Evolutionary conservation across 305 asterid genomes (phyloP).

Genomic region (Petunia hybrid): DNA sequence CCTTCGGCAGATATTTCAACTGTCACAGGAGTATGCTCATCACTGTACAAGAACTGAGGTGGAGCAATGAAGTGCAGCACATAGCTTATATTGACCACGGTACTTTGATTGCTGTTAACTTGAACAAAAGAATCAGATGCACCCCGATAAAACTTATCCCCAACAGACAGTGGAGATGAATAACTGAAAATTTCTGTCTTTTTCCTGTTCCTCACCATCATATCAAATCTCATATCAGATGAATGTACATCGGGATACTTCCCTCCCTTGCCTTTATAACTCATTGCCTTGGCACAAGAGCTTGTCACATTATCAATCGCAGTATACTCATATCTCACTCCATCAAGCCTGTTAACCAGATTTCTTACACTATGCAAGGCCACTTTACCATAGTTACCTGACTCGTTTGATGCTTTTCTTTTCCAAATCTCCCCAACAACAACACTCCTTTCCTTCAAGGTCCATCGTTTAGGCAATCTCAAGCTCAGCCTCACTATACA

Average conservation of each 20-base stretch:
- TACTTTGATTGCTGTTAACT: slow-evolving; percentile 47
- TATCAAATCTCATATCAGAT: slow-evolving; percentile 75
- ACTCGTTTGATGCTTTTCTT: slow-evolving; percentile 58
- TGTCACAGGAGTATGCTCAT: slow-evolving; percentile 46
- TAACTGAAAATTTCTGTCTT: slow-evolving; percentile 62
- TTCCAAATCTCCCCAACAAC: slow-evolving; percentile 91
- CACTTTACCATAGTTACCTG: slow-evolving; percentile 69
- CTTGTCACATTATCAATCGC: slow-evolving; percentile 61
- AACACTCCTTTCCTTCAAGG: slow-evolving; percentile 70
- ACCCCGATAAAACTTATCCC: slow-evolving; percentile 44
- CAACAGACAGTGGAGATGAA: slow-evolving; percentile 71
- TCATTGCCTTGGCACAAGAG: slow-evolving; percentile 58
- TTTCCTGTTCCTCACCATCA: slow-evolving; percentile 57
- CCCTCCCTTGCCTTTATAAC: slow-evolving; percentile 50
- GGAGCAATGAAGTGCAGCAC: slow-evolving; percentile 55
- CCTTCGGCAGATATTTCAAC: slow-evolving; percentile 85
- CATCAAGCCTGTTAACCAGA: slow-evolving; percentile 39
- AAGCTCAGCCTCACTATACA: slow-evolving; percentile 77
- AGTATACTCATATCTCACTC: slow-evolving; percentile 67
- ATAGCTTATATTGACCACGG: slow-evolving; percentile 64
- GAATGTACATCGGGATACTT: slow-evolving; percentile 68
- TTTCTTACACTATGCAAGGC: slow-evolving; percentile 49
- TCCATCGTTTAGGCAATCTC: slow-evolving; percentile 74
- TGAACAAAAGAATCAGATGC: slow-evolving; percentile 42
- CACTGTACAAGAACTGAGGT: slow-evolving; percentile 59